Percentiles rank a stretch among this genome's conserved stretches.
Evolutionary conservation across 352 stramenopile genomes (phyloP).

Genomic region (Globisporangium middletonii): DNA sequence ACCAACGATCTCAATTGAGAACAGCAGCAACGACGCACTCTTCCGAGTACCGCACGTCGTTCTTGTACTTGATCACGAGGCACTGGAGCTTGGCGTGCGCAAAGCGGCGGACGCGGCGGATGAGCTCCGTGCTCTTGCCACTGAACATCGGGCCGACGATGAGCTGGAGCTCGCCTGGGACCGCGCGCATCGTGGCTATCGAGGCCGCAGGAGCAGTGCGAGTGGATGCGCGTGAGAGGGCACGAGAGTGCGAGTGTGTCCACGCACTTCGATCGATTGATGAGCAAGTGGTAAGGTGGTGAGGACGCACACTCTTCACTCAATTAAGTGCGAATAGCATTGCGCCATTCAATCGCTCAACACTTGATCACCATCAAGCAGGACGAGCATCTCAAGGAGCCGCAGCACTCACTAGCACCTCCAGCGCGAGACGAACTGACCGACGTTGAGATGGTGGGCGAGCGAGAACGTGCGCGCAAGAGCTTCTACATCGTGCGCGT

Average conservation of each 20-base stretch:
- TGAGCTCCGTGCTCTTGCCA: constrained; percentile 84
- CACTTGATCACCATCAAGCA: not conserved
- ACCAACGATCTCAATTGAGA: not conserved
- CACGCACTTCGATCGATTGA: not conserved
- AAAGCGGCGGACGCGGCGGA: constrained; percentile 76
- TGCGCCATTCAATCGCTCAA: not conserved
- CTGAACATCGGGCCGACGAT: constrained; percentile 88
- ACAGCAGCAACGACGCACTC: constrained; percentile 25
- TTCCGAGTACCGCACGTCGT: constrained; percentile 73
- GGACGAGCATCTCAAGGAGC: not conserved
- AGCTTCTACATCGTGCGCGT: constrained; percentile 77
- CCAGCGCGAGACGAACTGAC: not conserved
- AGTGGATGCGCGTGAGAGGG: not conserved
- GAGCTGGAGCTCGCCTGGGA: constrained; percentile 65
- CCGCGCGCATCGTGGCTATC: constrained; percentile 10
- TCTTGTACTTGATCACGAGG: constrained; percentile 79
- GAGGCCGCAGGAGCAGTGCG: no score
- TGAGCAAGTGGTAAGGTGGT: not conserved
- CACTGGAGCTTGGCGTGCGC: constrained; percentile 73
- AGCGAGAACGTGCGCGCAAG: constrained; percentile 33
- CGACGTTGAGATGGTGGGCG: constrained; percentile 40
- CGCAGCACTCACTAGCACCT: not conserved
- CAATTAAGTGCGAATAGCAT: not conserved
- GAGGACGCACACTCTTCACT: not conserved
- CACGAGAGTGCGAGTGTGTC: not conserved